These are phyloP conservation scores for Luvunga scandens DNA, from an alignment of 345 rosid species.

Conservation along the genomic window DNA sequence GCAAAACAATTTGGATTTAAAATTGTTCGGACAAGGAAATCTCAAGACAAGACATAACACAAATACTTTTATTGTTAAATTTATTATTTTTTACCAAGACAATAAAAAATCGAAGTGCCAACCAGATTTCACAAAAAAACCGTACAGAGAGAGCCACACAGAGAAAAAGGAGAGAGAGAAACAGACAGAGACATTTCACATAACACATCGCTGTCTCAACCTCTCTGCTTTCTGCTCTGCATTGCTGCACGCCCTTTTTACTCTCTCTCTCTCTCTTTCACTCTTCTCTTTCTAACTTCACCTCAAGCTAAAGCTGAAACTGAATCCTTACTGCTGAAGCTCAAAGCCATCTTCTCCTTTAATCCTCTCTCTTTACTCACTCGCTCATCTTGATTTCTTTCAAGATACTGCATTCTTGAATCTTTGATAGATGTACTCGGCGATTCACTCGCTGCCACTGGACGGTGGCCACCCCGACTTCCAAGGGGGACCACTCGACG, in stretches of 20 bases:
- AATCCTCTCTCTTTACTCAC: not conserved
- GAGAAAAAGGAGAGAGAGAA: not conserved
- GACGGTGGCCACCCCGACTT: slow-evolving; percentile 50
- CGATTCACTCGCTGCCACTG: slow-evolving; percentile 66
- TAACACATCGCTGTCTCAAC: slow-evolving; percentile 29
- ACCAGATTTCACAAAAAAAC: not conserved
- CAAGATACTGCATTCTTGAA: not conserved
- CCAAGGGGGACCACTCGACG: slow-evolving; percentile 62
- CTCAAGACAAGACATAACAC: too few species aligned
- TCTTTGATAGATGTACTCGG: slow-evolving; percentile 61
- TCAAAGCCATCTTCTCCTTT: too few species aligned
- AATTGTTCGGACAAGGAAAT: too few species aligned
- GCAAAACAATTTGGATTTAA: too few species aligned
- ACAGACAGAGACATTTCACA: slow-evolving; percentile 26
- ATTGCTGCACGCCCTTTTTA: not conserved
- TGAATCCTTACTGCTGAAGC: too few species aligned
- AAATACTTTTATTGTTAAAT: not conserved
- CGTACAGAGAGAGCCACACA: not conserved
- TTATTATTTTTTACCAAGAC: not conserved
- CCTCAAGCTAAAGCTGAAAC: not conserved
- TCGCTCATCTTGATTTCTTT: too few species aligned
- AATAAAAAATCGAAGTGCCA: not conserved
- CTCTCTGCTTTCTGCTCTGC: slow-evolving; percentile 7
- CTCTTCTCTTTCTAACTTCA: not conserved
- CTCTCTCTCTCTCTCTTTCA: not conserved